A percentile compares a stretch with the other conserved stretches of the same genome.
Evolutionary conservation across 2,329 filamentous ascomycete genomes (phyloP).

Genomic region (Penicillium freii): DNA sequence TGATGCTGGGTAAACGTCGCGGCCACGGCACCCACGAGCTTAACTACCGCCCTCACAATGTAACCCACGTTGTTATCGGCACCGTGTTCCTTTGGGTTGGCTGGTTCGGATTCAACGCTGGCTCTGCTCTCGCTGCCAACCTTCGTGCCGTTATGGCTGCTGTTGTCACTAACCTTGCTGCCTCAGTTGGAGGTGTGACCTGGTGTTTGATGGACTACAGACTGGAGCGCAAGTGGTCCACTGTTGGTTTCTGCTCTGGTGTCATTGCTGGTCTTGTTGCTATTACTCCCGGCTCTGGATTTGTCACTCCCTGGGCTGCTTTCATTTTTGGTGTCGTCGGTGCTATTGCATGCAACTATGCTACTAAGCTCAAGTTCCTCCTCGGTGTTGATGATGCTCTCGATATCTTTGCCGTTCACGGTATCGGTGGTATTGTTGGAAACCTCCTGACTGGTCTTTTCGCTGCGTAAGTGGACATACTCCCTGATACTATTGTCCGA

Average conservation of each 20-base stretch:
- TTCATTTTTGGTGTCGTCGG: slow-evolving; percentile 76
- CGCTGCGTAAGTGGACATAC: slow-evolving; percentile 57
- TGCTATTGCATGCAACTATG: slow-evolving; percentile 79
- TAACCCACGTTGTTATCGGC: slow-evolving; percentile 86
- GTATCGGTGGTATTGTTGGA: slow-evolving; percentile 72
- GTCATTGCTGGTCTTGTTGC: slow-evolving; percentile 83
- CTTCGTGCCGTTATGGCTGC: slow-evolving; percentile 83
- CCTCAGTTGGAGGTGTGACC: slow-evolving; percentile 79
- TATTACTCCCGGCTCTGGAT: slow-evolving; percentile 85
- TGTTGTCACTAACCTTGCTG: slow-evolving; percentile 80
- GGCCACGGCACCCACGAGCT: slow-evolving; percentile 84
- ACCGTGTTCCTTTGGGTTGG: slow-evolving; percentile 94
- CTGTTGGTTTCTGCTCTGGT: slow-evolving; percentile 88
- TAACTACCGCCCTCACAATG: slow-evolving; percentile 90
- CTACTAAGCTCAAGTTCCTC: slow-evolving; percentile 85
- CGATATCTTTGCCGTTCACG: slow-evolving; percentile 85
- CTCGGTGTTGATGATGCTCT: slow-evolving; percentile 78
- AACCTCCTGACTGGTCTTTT: slow-evolving; percentile 80
- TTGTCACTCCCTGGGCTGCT: slow-evolving; percentile 79
- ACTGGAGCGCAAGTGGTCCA: slow-evolving; percentile 87
- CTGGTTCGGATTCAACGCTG: slow-evolving; percentile 94
- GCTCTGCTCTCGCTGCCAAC: slow-evolving; percentile 77
- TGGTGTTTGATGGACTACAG: slow-evolving; percentile 90
- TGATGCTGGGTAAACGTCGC: slow-evolving; percentile 83
- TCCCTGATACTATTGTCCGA: background rate